Conservation (phyloP, 768 basidiomycete species). For the Pleurotus cornucopiae region DNA sequence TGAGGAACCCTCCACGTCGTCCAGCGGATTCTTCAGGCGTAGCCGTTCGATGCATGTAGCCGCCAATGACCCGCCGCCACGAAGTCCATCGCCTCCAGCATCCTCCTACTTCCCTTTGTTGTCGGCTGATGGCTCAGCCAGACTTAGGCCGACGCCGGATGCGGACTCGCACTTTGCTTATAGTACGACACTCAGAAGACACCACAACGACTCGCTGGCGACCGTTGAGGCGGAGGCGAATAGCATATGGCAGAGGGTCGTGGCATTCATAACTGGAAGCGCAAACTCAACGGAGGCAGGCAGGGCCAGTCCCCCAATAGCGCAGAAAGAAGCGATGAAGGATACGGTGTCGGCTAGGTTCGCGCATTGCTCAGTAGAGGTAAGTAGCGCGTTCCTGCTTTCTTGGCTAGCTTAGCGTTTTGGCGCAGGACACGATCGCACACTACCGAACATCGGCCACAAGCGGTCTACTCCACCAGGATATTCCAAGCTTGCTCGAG, state of each 20-base stretch:
- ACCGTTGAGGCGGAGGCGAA: constrained; percentile 45
- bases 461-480: constrained; percentile 57
- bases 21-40: constrained; percentile 27
- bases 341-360: constrained; percentile 67
- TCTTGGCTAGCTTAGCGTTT: constrained; percentile 1
- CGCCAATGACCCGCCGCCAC: constrained; percentile 17
- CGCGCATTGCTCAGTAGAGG: constrained; percentile 63
- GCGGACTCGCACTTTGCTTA: constrained; percentile 78
- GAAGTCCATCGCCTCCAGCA: constrained; percentile 67
- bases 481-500: constrained; percentile 60
- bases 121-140: constrained; percentile 40
- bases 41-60: constrained; percentile 20
- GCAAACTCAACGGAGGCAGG: constrained; percentile 24
- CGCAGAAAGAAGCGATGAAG: constrained; percentile 27
- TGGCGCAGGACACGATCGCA: constrained; percentile 63
- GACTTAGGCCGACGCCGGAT: constrained; percentile 56
- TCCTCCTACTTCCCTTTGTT: constrained; percentile 74
- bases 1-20: constrained; percentile 29
- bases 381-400: constrained; percentile 24
- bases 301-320: constrained; percentile 23
- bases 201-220: constrained; percentile 47
- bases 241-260: constrained; percentile 45
- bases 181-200: constrained; percentile 74
- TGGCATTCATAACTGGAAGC: constrained; percentile 36
- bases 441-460: constrained; percentile 63